A percentile compares a stretch with the other conserved stretches of the same genome.
Evolutionary conservation across 2,329 filamentous ascomycete genomes (phyloP).

Genomic region (Dothidotthia symphoricarpi): DNA sequence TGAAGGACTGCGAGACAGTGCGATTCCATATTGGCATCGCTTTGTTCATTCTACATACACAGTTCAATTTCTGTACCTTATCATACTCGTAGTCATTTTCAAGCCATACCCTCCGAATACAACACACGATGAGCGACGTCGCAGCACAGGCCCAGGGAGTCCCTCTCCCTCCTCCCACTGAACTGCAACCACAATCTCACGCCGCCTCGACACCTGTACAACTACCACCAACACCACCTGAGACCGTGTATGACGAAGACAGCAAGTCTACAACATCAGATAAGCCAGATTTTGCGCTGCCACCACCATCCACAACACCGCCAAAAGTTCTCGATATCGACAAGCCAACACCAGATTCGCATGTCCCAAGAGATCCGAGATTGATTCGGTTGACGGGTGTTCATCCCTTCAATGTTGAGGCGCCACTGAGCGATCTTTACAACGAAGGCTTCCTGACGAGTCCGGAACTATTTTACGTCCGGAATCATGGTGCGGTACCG

Average conservation of each 20-base stretch:
- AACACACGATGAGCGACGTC: constrained; percentile 18
- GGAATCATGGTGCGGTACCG: constrained; percentile 85
- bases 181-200: constrained; percentile 19
- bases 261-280: constrained; percentile 16
- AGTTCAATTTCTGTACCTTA: background rate
- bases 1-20: too few species aligned
- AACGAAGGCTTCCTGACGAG: constrained; percentile 82
- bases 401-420: constrained; percentile 89
- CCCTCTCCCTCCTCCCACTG: constrained; percentile 14
- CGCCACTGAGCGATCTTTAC: constrained; percentile 75
- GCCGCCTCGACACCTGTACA: constrained; percentile 15
- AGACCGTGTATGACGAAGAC: constrained; percentile 37
- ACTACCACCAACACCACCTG: constrained; percentile 38
- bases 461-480: constrained; percentile 84
- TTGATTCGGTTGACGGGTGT: constrained; percentile 83
- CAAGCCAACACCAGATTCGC: constrained; percentile 76
- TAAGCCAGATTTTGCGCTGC: constrained; percentile 59
- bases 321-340: constrained; percentile 70
- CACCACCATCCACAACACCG: constrained; percentile 59
- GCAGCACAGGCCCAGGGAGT: constrained; percentile 14
- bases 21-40: background rate
- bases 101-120: background rate
- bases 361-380: constrained; percentile 76
- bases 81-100: background rate
- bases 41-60: background rate